Base-by-base conservation (phyloP, 2,329 filamentous ascomycete genomes). In the Penicillium thymicola region DNA sequence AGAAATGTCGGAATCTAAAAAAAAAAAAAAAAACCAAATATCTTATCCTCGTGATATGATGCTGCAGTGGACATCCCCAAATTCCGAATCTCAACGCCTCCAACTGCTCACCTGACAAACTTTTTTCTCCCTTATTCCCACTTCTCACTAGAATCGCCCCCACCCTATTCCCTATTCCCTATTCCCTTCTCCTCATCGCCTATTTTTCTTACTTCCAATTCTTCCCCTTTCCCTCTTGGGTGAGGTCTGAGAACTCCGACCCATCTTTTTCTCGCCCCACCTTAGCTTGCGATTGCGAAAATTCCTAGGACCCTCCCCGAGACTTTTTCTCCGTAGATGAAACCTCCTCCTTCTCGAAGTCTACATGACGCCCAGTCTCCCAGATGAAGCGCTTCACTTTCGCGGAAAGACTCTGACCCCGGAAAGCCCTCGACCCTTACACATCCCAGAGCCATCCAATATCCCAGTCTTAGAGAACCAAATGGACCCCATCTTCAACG, bases 401-500 rank as follows among this genome's bases (percentile, higher is more conserved):
- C 83, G 82, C 70, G 84, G 85, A 75, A 82, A 85, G 72, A 82
- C 82, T 63, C 76, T 88, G 68, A 88, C 85, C 69, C 87, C 88
- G 62, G 84, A 88, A 69, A 89, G 86, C 70, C 88, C 88, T 68
- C 85, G 86, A 66, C 87, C 87, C 64, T 75, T 89, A 66, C 85
- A 89, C 73, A 78, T 86, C 63, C 82, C 86, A 63, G 83, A 87
- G 72, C 85, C 86, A 51, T 81, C 85, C 65, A 87, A 85, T 64
- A 88, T 89, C 58, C 85, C 87, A 56, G 82, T 90, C 53, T 78
- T 89, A 68, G 82, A 86, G 70, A 85, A 87, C 70, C 86, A 89
- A 76, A 89, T 85, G 82, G 86, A 90, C 75, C 85, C 85, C 53
- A 77, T 82, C 65, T 88, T 89, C 79, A 86, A 87, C 75, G 85